Conservation (phyloP, 2,329 filamentous ascomycete genomes). For the Colletotrichum somersetense region DNA sequence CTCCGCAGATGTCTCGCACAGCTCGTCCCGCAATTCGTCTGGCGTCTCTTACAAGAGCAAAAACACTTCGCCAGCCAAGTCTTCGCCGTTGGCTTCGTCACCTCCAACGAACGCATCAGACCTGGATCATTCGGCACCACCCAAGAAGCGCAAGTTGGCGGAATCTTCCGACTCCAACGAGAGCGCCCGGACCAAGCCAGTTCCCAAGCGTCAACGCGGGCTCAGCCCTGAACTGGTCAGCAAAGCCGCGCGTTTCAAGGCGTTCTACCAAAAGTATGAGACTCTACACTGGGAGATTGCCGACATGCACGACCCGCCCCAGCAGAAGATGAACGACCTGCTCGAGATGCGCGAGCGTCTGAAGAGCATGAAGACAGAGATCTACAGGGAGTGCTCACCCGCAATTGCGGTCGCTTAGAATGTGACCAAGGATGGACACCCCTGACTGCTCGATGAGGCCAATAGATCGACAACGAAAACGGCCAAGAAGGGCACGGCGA, state of each 20-base stretch:
- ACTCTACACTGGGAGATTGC: constrained; percentile 68
- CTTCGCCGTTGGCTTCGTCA: constrained; percentile 74
- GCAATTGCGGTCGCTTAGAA: constrained; percentile 43
- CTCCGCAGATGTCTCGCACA: constrained; percentile 62
- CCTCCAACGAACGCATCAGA: constrained; percentile 76
- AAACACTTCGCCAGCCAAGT: constrained; percentile 71
- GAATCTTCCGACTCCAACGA: constrained; percentile 41
- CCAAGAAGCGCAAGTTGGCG: constrained; percentile 61
- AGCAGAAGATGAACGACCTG: constrained; percentile 64
- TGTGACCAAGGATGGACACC: constrained; percentile 1
- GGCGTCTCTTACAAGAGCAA: constrained; percentile 54
- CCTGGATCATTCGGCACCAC: constrained; percentile 59
- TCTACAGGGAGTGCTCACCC: constrained; percentile 61
- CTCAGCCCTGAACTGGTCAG: constrained; percentile 63
- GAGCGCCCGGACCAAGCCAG: constrained; percentile 41
- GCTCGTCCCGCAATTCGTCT: constrained; percentile 58
- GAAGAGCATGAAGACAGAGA: constrained; percentile 69
- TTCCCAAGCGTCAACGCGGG: constrained; percentile 54
- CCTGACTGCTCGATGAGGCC: constrained; percentile 1
- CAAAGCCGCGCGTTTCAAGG: constrained; percentile 68
- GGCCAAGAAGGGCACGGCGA: constrained; percentile 11
- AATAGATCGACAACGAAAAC: constrained; percentile 20
- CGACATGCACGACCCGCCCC: constrained; percentile 62
- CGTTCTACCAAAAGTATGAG: constrained; percentile 68
- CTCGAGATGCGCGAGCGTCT: constrained; percentile 67